phyloP scores from a whole-genome alignment of 2,329 filamentous ascomycete genomes.

The Ophiostoma australiae region DNA sequence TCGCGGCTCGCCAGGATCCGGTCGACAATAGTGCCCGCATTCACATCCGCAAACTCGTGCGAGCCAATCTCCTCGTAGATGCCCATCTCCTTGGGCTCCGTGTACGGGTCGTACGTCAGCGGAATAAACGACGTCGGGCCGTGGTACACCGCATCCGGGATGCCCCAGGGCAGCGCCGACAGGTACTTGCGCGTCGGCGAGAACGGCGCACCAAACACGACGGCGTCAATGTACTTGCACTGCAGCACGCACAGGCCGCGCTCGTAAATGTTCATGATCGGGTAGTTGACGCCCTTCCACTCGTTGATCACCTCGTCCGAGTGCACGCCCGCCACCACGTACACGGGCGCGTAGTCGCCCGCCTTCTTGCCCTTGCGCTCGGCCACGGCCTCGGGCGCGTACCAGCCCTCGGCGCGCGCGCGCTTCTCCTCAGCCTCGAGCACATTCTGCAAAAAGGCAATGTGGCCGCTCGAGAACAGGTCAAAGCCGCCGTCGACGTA shows the following conservation, averaged over 20 bases:
- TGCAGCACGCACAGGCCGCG: conserved; percentile 91
- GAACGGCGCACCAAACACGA: conserved; percentile 88
- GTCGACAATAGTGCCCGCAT: conserved; percentile 85
- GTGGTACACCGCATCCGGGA: conserved; percentile 81
- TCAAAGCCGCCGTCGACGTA: conserved; percentile 98
- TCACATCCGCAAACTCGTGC: conserved; percentile 81
- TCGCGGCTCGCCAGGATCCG: conserved; percentile 82
- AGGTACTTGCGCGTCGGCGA: conserved; percentile 77
- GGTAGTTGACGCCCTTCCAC: conserved; percentile 97
- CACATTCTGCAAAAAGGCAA: conserved; percentile 84
- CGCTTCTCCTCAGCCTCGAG: conserved; percentile 65
- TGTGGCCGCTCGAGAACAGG: conserved; percentile 93
- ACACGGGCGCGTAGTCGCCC: conserved; percentile 79
- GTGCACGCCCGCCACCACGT: conserved; percentile 89
- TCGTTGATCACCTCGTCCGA: conserved; percentile 92
- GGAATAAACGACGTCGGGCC: conserved; percentile 92
- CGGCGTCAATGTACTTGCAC: conserved; percentile 85
- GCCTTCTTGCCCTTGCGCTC: conserved; percentile 53
- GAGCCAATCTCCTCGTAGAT: conserved; percentile 75
- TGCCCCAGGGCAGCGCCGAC: conserved; percentile 64
- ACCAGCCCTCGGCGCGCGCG: conserved; percentile 68
- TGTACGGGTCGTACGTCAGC: conserved; percentile 73
- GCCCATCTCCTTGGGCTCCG: conserved; percentile 70
- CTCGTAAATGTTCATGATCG: conserved; percentile 99
- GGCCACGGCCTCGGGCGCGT: conserved; percentile 56